Evolutionary conservation across 2,329 filamentous ascomycete species (phyloP), one percentile per base, ranked within the genome.

Genomic region (Sordariomycetes sp.): DNA sequence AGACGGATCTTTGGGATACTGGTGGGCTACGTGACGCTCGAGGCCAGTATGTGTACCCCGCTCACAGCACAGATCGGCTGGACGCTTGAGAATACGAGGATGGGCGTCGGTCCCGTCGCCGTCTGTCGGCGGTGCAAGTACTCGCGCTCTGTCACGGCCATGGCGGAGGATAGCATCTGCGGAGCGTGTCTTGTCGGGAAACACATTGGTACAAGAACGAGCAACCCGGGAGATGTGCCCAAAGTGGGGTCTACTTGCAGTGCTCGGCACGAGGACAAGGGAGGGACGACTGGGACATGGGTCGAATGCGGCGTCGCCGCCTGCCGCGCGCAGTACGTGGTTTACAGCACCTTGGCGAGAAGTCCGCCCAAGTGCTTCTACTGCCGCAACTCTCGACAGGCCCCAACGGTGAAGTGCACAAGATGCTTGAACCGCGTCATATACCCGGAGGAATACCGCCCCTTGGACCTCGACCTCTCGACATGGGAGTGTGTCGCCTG

Each of bases 251-350:
- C 64, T 13, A 53, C 58, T 2, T 61, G 60, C 20, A 65, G 69
- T 51, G 74, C 72, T 22, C 67, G 65, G 0, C 58, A 58, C 25
- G 62, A 65, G 0, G 66, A 73, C 57, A 63, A 61, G 42, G 63
- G 67, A 48, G 56, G 59, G 10, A 72, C 70, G 0, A 61, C 62
- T 3, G 68, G 65, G 0, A 66, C 67, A 17, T 79, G 76, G 76
- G 73, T 76, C 0, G 76, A 79, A 62, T 80, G 77, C 61, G 65
- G 60, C 42, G 64, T 68, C n/a, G 58, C 53, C 1, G 62, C 63
- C 10, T 79, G 76, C 63, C 69, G 75, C 12, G 74, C 70, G 1
- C 75, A 78, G 62, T 80, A 79, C 61, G 70, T 78, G 32, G 72
- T 78, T 4, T 79, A 79, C 62, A 69, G 74, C 50, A 62, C 68